Percentiles rank a stretch among this genome's conserved stretches.
These are phyloP conservation scores for Trametes versicolor DNA, from an alignment of 1,284 basidiomycete genomes.

Conservation along the genomic window DNA sequence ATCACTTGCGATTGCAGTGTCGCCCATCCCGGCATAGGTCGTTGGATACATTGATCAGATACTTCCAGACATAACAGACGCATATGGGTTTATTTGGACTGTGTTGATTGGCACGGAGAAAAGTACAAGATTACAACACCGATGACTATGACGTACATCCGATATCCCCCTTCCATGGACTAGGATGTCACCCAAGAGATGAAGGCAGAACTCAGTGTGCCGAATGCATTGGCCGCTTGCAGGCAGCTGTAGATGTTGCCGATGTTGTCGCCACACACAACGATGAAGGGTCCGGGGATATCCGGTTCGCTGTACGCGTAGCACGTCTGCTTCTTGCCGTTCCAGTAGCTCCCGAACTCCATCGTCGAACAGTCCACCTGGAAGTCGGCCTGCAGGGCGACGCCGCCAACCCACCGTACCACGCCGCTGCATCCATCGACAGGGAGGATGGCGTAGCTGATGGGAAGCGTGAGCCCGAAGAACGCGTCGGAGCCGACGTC, in stretches of 20 bases:
- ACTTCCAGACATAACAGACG: too few species aligned
- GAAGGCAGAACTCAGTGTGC: conserved; percentile 7
- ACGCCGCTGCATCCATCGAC: background rate
- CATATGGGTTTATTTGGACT: too few species aligned
- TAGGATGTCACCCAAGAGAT: conserved; percentile 13
- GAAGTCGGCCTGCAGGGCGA: background rate
- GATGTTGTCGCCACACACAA: conserved; percentile 19
- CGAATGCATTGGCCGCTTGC: conserved; percentile 1
- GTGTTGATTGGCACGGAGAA: too few species aligned
- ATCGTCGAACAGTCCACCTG: background rate
- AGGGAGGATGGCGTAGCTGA: background rate
- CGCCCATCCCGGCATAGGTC: too few species aligned
- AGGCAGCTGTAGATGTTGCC: conserved; percentile 19
- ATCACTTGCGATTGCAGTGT: too few species aligned
- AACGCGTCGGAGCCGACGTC: conserved; percentile 19
- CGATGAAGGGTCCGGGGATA: background rate
- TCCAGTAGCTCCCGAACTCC: background rate
- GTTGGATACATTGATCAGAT: too few species aligned
- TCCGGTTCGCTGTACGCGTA: conserved; percentile 9
- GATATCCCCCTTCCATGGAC: too few species aligned
- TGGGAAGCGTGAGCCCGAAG: conserved; percentile 20
- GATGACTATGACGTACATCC: too few species aligned
- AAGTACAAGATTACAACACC: too few species aligned
- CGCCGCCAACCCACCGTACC: background rate
- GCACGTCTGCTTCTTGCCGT: conserved; percentile 20